Evolutionary conservation across 2,329 filamentous ascomycete genomes (phyloP).

Genomic region (Phialophora macrospora): DNA sequence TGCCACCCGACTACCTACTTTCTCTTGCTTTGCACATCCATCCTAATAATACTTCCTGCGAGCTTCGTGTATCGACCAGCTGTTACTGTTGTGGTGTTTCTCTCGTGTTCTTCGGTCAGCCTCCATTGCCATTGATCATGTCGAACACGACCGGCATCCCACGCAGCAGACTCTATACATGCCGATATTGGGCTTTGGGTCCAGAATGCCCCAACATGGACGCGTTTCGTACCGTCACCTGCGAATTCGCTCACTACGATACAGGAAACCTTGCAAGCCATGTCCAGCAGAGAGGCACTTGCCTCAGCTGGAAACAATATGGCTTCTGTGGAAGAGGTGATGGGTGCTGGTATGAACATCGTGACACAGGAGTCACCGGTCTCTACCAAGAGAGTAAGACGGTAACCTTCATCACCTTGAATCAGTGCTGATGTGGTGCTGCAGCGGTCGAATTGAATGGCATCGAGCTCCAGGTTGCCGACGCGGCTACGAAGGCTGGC

Average conservation of each 20-base stretch:
- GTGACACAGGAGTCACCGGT: constrained; percentile 35
- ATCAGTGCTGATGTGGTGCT: constrained; percentile 10
- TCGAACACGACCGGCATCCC: not conserved
- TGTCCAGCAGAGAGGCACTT: constrained; percentile 37
- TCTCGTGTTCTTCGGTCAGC: not conserved
- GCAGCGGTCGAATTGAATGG: constrained; percentile 33
- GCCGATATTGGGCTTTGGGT: constrained; percentile 39
- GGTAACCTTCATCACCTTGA: not conserved
- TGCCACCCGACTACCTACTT: not conserved
- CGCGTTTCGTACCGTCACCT: constrained; percentile 19
- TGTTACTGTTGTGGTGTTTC: not conserved
- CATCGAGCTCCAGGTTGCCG: constrained; percentile 33
- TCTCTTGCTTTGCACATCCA: not conserved
- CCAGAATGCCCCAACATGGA: constrained; percentile 35
- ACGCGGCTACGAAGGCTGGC: constrained; percentile 32
- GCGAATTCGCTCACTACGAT: constrained; percentile 36
- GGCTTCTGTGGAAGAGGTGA: constrained; percentile 28
- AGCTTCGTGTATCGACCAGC: not conserved
- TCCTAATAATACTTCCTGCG: not conserved
- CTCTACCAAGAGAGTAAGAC: constrained; percentile 36
- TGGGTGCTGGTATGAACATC: constrained; percentile 38
- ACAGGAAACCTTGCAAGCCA: constrained; percentile 32
- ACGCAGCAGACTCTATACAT: constrained; percentile 25
- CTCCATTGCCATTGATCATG: not conserved
- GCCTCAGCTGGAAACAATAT: constrained; percentile 27